Conservation (phyloP, 805 yeast genomes). For the Pichia kluyveri region DNA sequence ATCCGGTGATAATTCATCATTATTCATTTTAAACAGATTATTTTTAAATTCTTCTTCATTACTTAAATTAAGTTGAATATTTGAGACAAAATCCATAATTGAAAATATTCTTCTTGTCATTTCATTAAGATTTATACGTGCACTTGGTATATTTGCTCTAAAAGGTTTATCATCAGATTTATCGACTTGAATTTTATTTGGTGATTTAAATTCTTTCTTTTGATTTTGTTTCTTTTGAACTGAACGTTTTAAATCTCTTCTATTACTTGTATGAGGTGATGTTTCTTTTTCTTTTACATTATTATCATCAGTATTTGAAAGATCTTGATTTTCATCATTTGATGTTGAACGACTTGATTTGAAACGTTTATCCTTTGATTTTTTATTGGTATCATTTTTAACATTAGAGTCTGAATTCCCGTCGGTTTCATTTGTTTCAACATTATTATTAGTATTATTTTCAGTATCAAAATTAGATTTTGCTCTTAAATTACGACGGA, state of each 20-base stretch:
- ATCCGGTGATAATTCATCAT: slow-evolving; percentile 26
- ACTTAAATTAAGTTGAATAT: slow-evolving; percentile 77
- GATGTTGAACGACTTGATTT: neutral
- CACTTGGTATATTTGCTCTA: slow-evolving; percentile 76
- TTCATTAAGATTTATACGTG: slow-evolving; percentile 66
- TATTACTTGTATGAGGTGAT: neutral
- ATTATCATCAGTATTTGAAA: neutral
- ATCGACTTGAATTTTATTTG: neutral
- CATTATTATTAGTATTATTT: neutral
- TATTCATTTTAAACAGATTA: slow-evolving; percentile 16
- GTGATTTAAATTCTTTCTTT: slow-evolving; percentile 24
- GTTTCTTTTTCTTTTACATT: neutral
- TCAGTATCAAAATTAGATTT: neutral
- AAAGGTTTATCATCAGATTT: slow-evolving; percentile 52
- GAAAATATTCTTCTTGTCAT: slow-evolving; percentile 85
- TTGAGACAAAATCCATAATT: slow-evolving; percentile 80
- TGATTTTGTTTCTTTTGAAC: slow-evolving; percentile 8
- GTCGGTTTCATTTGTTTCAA: slow-evolving; percentile 2
- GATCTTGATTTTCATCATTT: slow-evolving; percentile 2
- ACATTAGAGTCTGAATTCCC: neutral
- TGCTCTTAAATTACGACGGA: neutral
- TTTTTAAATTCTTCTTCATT: slow-evolving; percentile 57
- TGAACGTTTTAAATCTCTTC: neutral
- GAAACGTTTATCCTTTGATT: neutral
- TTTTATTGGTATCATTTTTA: neutral